A percentile compares a stretch with the other conserved stretches of the same genome.
phyloP scores from a whole-genome alignment of 371 early-diverging fungal species.

The Circinella umbellata region DNA sequence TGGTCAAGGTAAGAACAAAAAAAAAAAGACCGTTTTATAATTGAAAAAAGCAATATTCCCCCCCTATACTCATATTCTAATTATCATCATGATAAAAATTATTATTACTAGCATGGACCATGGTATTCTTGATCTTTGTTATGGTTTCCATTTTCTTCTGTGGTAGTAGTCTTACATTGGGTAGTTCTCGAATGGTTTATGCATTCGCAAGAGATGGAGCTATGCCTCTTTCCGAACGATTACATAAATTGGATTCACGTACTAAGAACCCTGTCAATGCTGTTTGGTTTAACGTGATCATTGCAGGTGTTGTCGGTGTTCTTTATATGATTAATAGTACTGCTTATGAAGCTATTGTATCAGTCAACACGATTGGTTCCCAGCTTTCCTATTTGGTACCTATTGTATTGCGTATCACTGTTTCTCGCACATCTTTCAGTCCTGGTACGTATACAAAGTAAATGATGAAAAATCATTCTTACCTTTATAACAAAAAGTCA shows the following conservation, averaged over 20 bases:
- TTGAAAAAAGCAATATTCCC: no score
- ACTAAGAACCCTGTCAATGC: constrained; percentile 51
- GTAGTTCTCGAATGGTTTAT: constrained; percentile 76
- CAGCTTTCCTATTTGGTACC: constrained; percentile 77
- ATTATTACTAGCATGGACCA: constrained; percentile 38
- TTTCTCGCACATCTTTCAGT: constrained; percentile 57
- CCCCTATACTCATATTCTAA: no score
- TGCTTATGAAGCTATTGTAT: constrained; percentile 70
- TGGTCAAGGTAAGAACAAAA: constrained; percentile 36
- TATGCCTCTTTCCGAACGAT: constrained; percentile 47
- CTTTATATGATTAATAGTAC: constrained; percentile 55
- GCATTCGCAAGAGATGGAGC: constrained; percentile 80
- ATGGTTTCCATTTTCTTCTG: constrained; percentile 63
- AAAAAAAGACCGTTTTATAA: no score
- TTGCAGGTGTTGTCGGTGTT: constrained; percentile 44
- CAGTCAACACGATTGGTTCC: constrained; percentile 75
- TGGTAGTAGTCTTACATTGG: constrained; percentile 55
- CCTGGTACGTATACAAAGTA: constrained; percentile 31
- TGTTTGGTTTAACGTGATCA: constrained; percentile 50
- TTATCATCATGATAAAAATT: no score
- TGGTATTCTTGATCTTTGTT: constrained; percentile 61
- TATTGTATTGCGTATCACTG: constrained; percentile 59
- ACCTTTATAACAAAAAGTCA: not conserved
- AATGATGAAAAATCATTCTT: no score
- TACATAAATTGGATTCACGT: constrained; percentile 34